Base-by-base conservation (phyloP, 1,284 basidiomycete species). In the Ganoderma lucidum region DNA sequence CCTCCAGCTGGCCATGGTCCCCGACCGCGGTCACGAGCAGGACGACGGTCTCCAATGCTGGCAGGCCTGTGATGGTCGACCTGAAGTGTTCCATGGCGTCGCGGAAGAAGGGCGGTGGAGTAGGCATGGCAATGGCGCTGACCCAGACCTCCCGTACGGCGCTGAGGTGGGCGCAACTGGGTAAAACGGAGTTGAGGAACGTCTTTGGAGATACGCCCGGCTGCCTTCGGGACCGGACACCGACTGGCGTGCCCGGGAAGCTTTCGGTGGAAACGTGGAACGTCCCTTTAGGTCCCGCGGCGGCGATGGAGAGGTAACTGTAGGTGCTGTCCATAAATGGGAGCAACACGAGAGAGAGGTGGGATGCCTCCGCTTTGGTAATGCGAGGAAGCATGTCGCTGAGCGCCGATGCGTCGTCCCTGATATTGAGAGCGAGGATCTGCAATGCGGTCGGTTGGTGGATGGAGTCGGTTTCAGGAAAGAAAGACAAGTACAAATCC, bases 121-220 rank as follows among this genome's bases (percentile, higher is more conserved):
- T 14, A n/a, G 56, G 37, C 35, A 39, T 3, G 35, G 35, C n/a
- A 23, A 23, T 6, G 56, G 23, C 23, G 23, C 23, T 59, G 35
- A 59, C 10, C 56, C 56, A 59, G 32, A 59, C 1, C 35, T 59
- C 56, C 35, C 56, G 56, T 35, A 59, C 56, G 56, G 56, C 37
- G 4, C 14, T 19, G 6, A 59, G n/a, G 1, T 59, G 19, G 2
- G 17, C 19, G 56, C 19, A 19, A 12, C 8, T 35, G 8, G 8
- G 4, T 17, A 59, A 14, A 2, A 59, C 5, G 56, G 35, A 12
- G 8, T 8, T 3, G 14, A 59, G 35, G 35, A 56, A 56, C 53
- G 1, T 6, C 30, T 32, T 12, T 1, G 28, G 28, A 12, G 15
- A 12, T 17, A 6, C 56, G 35, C 39, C 56, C 56, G 5, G 6